Conservation (phyloP, 2,329 filamentous ascomycete species). For the Pseudogymnoascus sp. region DNA sequence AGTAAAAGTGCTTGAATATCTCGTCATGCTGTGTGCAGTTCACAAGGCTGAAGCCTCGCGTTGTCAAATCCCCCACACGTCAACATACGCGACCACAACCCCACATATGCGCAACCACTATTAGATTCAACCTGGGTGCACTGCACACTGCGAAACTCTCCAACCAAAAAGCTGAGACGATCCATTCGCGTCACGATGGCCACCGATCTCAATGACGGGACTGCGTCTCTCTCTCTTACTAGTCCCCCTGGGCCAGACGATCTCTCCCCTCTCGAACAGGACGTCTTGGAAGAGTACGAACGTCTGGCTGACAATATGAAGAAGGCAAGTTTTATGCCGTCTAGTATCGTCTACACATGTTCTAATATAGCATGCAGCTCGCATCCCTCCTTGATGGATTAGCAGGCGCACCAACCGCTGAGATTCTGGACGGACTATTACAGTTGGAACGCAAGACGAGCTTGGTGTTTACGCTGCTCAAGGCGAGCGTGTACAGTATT, state of each 20-base stretch:
- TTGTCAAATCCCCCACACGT: not conserved
- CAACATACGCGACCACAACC: constrained; percentile 8
- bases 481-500: constrained; percentile 97
- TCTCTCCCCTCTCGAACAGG: constrained; percentile 76
- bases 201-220: constrained; percentile 16
- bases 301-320: constrained; percentile 84
- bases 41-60: constrained; percentile 4
- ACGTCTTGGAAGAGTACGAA: constrained; percentile 91
- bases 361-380: constrained; percentile 37
- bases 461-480: constrained; percentile 87
- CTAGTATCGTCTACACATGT: not conserved
- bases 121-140: not conserved
- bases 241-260: constrained; percentile 35
- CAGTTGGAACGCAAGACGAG: constrained; percentile 91
- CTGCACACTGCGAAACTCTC: not conserved
- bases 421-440: constrained; percentile 76
- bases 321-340: constrained; percentile 45
- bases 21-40: not conserved
- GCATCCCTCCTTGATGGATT: constrained; percentile 53
- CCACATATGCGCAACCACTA: not conserved
- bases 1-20: not conserved
- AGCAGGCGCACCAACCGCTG: constrained; percentile 62
- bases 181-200: constrained; percentile 13
- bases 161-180: not conserved
- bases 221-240: constrained; percentile 12